Conservation (phyloP, 257 asterid species). For the Henckelia pumila region DNA sequence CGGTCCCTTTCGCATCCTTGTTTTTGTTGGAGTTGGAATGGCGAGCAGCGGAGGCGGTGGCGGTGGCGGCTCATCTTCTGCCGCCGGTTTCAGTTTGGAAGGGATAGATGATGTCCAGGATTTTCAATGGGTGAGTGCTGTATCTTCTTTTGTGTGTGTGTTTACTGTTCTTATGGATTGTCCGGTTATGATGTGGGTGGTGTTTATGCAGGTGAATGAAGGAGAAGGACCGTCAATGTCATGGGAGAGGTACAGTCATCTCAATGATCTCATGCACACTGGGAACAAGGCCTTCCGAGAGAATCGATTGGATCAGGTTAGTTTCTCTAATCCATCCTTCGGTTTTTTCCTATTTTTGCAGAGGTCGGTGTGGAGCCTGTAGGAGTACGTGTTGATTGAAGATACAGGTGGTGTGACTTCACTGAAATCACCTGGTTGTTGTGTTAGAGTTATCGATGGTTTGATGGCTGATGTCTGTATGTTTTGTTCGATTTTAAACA, state of each 20-base stretch:
- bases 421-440: too few species aligned
- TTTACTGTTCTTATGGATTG: not conserved
- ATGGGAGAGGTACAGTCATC: conserved; percentile 55
- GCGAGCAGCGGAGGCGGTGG: conserved; percentile 14
- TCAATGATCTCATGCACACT: conserved; percentile 52
- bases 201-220: conserved; percentile 40
- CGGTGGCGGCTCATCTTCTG: conserved; percentile 22
- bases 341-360: not conserved
- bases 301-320: conserved; percentile 69
- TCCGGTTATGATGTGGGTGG: conserved; percentile 16
- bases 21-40: conserved; percentile 33
- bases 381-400: too few species aligned
- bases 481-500: not conserved
- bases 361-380: not conserved
- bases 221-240: conserved; percentile 63
- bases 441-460: not conserved
- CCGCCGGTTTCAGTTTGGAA: conserved; percentile 50
- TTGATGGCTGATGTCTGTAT: too few species aligned
- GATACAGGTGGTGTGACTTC: too few species aligned
- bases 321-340: conserved; percentile 15
- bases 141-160: not conserved
- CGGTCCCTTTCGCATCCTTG: not conserved
- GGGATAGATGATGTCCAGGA: conserved; percentile 71
- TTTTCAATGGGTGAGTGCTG: conserved; percentile 54
- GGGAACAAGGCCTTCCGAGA: conserved; percentile 77